phyloP scores from a whole-genome alignment of 371 early-diverging fungal species.

The Mucor racemosus region DNA sequence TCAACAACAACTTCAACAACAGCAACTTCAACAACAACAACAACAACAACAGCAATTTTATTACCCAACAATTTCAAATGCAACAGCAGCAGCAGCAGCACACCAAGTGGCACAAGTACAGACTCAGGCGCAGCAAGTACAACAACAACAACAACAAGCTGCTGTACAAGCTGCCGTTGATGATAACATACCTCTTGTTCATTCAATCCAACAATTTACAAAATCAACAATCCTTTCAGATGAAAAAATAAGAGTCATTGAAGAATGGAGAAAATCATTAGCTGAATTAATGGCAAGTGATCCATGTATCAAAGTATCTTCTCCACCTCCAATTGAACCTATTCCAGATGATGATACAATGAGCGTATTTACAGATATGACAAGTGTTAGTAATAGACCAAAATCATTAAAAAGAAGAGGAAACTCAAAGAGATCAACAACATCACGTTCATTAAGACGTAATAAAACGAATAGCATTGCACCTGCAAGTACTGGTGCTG shows the following conservation, averaged over 20 bases:
- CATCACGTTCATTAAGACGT: background rate
- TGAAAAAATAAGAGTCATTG: slow-evolving; percentile 49
- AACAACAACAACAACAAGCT: slow-evolving; percentile 19
- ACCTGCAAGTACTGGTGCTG: slow-evolving; percentile 10
- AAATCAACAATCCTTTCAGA: slow-evolving; percentile 27
- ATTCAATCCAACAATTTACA: slow-evolving; percentile 8
- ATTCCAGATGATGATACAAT: slow-evolving; percentile 50
- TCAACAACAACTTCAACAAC: slow-evolving; percentile 20
- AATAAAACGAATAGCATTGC: slow-evolving; percentile 19
- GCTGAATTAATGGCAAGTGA: slow-evolving; percentile 42
- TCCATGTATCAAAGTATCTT: slow-evolving; percentile 24
- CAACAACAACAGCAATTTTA: slow-evolving; percentile 24
- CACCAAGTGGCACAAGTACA: slow-evolving; percentile 5
- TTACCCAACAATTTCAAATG: background rate
- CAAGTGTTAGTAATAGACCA: slow-evolving; percentile 46
- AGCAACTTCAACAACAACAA: slow-evolving; percentile 5
- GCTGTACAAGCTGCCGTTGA: slow-evolving; percentile 11
- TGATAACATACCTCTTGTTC: slow-evolving; percentile 25
- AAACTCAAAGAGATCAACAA: slow-evolving; percentile 21
- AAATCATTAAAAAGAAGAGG: slow-evolving; percentile 22
- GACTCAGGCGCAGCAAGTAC: slow-evolving; percentile 10
- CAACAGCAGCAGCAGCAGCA: slow-evolving; percentile 10
- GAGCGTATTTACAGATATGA: slow-evolving; percentile 46
- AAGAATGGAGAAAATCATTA: slow-evolving; percentile 55
- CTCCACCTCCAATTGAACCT: slow-evolving; percentile 51